Percentiles rank a stretch among this genome's conserved stretches.
These are phyloP conservation scores for Boletus rubropictus DNA, from an alignment of 768 basidiomycete genomes.

Conservation along the genomic window DNA sequence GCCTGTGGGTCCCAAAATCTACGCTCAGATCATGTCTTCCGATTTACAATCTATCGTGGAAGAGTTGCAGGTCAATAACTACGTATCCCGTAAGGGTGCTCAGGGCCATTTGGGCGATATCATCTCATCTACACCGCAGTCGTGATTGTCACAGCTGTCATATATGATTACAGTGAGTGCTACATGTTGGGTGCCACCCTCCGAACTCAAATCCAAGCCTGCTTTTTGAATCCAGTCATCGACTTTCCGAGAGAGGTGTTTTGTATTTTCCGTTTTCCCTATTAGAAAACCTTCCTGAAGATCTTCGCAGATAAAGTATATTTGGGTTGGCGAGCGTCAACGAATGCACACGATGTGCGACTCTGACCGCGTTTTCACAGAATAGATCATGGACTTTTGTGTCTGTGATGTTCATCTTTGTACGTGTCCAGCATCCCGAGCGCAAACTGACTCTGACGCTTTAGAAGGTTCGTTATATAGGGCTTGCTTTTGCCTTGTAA, in stretches of 20 bases:
- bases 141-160: conserved; percentile 1
- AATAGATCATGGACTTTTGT: conserved; percentile 14
- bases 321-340: conserved; percentile 15
- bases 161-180: conserved; percentile 20
- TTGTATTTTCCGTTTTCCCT: neutral
- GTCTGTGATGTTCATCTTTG: conserved; percentile 11
- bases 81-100: conserved; percentile 3
- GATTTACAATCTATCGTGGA: conserved; percentile 3
- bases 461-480: conserved; percentile 18
- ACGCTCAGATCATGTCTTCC: conserved; percentile 11
- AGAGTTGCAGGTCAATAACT: conserved; percentile 8
- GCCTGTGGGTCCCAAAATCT: neutral
- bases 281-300: neutral
- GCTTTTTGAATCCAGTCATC: conserved; percentile 6
- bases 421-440: neutral
- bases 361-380: conserved; percentile 6
- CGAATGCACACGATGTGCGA: neutral
- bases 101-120: neutral
- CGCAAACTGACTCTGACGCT: neutral
- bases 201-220: neutral
- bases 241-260: conserved; percentile 16
- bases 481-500: conserved; percentile 9
- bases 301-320: conserved; percentile 4
- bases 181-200: neutral
- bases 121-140: conserved; percentile 10